Evolutionary conservation across 495 filamentous ascomycete species (phyloP).

Genomic region (Daldinia bambusicola): DNA sequence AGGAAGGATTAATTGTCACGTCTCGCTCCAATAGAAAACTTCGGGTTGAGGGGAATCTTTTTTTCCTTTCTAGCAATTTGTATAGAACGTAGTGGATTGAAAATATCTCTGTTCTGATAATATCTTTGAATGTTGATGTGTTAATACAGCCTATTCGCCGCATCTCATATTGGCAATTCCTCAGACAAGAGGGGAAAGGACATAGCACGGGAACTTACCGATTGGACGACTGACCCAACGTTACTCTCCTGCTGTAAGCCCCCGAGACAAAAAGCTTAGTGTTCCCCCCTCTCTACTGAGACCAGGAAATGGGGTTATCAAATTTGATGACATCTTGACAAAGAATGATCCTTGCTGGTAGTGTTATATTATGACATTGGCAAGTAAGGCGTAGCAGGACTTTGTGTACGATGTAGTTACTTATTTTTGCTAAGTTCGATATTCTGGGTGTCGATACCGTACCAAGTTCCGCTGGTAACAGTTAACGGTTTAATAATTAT

Average conservation of each 20-base stretch:
- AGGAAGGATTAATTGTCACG: conserved; percentile 1
- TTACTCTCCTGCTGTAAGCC: conserved; percentile 36
- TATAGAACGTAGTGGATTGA: conserved; percentile 19
- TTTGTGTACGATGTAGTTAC: not conserved
- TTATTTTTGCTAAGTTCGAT: conserved; percentile 20
- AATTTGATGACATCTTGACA: conserved; percentile 24
- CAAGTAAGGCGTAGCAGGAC: conserved; percentile 11
- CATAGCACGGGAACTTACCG: conserved; percentile 33
- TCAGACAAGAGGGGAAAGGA: conserved; percentile 28
- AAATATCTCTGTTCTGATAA: conserved; percentile 9
- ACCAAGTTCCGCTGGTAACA: too few species aligned
- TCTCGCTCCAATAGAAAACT: conserved; percentile 28
- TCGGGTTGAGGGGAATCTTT: conserved; percentile 18
- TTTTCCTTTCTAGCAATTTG: conserved; percentile 3
- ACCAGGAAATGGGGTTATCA: conserved; percentile 31
- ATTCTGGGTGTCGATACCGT: conserved; percentile 34
- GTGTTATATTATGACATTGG: conserved; percentile 24
- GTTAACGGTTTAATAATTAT: too few species aligned
- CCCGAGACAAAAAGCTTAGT: conserved; percentile 46
- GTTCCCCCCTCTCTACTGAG: conserved; percentile 35
- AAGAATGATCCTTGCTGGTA: conserved; percentile 32
- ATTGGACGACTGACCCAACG: conserved; percentile 38
- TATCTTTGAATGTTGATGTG: conserved; percentile 30
- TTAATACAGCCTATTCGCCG: conserved; percentile 29
- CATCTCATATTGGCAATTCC: conserved; percentile 23